These are phyloP conservation scores for Melanogaster broomeanus DNA, from an alignment of 768 basidiomycete genomes.

Conservation along the genomic window DNA sequence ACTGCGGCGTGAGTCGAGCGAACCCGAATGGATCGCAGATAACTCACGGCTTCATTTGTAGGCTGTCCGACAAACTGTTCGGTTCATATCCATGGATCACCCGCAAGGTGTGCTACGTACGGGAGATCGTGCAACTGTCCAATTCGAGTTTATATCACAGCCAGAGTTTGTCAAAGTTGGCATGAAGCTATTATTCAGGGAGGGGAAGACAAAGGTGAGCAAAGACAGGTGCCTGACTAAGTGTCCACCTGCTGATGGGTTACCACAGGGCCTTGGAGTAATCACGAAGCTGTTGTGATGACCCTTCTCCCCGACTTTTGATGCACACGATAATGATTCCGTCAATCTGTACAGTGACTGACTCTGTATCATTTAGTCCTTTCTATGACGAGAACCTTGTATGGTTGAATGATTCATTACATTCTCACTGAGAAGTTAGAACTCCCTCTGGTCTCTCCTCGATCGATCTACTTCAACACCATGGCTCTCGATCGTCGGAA, in stretches of 20 bases:
- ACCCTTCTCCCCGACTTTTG: not conserved
- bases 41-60: conserved; percentile 29
- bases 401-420: not conserved
- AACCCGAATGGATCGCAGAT: not conserved
- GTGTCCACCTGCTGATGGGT: conserved; percentile 7
- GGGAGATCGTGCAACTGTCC: conserved; percentile 92
- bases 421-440: too few species aligned
- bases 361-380: not conserved
- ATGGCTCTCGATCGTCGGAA: too few species aligned
- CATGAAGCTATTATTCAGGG: conserved; percentile 90
- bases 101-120: conserved; percentile 88
- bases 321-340: not conserved
- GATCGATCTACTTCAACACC: too few species aligned
- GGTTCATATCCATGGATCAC: conserved; percentile 89
- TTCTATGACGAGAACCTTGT: not conserved
- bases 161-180: conserved; percentile 93
- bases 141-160: conserved; percentile 91
- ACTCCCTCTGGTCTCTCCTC: too few species aligned
- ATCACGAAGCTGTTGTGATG: conserved; percentile 66
- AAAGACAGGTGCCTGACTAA: not conserved
- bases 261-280: conserved; percentile 68
- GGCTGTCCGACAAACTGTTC: conserved; percentile 91
- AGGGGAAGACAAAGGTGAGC: conserved; percentile 91
- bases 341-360: not conserved
- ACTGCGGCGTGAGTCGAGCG: conserved; percentile 71